Base-by-base conservation (phyloP, 2,329 filamentous ascomycete genomes). In the Dryadomyces quercus-mongolicae region DNA sequence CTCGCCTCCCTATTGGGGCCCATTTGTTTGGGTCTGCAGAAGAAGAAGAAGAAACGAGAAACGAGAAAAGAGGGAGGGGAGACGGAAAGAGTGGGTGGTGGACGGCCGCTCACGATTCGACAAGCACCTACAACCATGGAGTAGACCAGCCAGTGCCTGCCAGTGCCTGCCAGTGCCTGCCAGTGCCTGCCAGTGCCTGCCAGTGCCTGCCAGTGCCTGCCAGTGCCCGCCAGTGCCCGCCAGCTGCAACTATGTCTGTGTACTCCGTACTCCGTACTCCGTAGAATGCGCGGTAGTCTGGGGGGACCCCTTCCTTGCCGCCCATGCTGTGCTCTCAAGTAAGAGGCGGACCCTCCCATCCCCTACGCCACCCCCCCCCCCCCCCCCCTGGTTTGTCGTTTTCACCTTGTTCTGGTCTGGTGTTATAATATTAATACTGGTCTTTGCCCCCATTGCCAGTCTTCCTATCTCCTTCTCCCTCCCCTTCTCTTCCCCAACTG, bases 401-500 rank as follows among this genome's bases (percentile, higher is more conserved):
- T 22, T 25, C 20, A 13, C 22, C 45, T 47, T 16, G 20, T 21
- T 47, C 36, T 40, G 10, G 46, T 47, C 36, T 40, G 10, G 46
- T 22, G 34, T 38, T 20, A 42, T 25, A 25, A 42, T 50, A 50
- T 49, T 50, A 50, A 50, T 49, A 49, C 48, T 21, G n/a, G 15
- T 40, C 15, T 7, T 44, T 6, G 18, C 22, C 38, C 56, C 36
- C 36, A 40, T 40, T 40, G 36, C 55, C 59, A 58, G 55, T 59
- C 59, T 63, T 63, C 61, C 59, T 62, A 59, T 60, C 58, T 59
- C 63, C 59, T 58, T 56, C 58, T 52, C 55, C 55, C 51, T 63
- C 58, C 60, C 58, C 55, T 60, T 58, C 36, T 63, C 63, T 61
- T 61, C 63, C 59, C 58, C 64, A 67, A 65, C 67, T 71, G 65